These are phyloP conservation scores for Lavandula angustifolia DNA, from an alignment of 257 asterid genomes.

Conservation along the genomic window DNA sequence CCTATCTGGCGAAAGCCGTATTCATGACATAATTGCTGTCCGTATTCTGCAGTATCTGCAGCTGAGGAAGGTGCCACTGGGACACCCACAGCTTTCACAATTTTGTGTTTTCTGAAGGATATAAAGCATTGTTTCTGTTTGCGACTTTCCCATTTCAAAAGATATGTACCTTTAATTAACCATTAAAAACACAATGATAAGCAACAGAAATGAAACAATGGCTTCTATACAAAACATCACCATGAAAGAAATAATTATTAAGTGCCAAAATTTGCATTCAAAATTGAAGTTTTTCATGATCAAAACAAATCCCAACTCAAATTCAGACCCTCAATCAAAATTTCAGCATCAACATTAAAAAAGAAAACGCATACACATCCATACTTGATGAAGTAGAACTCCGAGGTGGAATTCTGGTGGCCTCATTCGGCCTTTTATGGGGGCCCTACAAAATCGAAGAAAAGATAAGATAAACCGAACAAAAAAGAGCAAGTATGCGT, in stretches of 20 bases:
- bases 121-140: slow-evolving; percentile 42
- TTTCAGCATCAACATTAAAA: neutral
- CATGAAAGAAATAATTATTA: slow-evolving; percentile 9
- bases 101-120: slow-evolving; percentile 42
- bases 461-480: neutral
- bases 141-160: slow-evolving; percentile 55
- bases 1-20: slow-evolving; percentile 91
- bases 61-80: slow-evolving; percentile 63
- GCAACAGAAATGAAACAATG: neutral
- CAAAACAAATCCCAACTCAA: slow-evolving; percentile 18
- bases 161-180: slow-evolving; percentile 48
- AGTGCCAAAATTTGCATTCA: slow-evolving; percentile 16
- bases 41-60: slow-evolving; percentile 55
- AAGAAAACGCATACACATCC: slow-evolving; percentile 1
- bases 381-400: slow-evolving; percentile 59
- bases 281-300: slow-evolving; percentile 5
- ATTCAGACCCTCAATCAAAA: slow-evolving; percentile 28
- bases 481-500: too few relatives aligned
- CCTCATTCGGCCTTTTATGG: slow-evolving; percentile 52
- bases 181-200: neutral
- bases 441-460: slow-evolving; percentile 51
- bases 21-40: slow-evolving; percentile 56
- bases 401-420: slow-evolving; percentile 42
- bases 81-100: slow-evolving; percentile 70
- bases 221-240: neutral